Evolutionary conservation across 2,329 filamentous ascomycete species (phyloP).

Genomic region (Trichoderma koningiopsis): DNA sequence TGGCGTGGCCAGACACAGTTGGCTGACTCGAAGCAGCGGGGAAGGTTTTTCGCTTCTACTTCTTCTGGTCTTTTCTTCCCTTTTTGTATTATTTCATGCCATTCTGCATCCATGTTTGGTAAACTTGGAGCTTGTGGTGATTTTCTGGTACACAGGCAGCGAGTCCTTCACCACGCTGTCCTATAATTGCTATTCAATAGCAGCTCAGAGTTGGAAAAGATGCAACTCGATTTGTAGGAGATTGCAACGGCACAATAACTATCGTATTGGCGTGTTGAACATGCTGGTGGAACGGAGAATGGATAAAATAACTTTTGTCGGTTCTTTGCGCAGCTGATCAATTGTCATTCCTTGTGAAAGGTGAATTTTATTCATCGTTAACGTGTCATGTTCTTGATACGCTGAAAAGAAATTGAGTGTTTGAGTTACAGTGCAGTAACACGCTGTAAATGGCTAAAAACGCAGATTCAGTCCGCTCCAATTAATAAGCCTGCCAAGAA

Average conservation of each 20-base stretch:
- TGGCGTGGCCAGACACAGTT: neutral
- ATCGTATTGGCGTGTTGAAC: neutral
- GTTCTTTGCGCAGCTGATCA: neutral
- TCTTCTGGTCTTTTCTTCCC: neutral
- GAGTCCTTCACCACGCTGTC: neutral
- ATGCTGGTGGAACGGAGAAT: neutral
- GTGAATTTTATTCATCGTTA: neutral
- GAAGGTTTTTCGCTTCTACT: neutral
- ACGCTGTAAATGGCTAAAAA: neutral
- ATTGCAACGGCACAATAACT: neutral
- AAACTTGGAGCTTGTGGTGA: conserved; percentile 23
- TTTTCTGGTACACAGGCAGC: conserved; percentile 13
- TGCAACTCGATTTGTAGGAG: neutral
- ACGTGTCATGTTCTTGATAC: neutral
- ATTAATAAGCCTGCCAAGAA: neutral
- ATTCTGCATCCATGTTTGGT: conserved; percentile 12
- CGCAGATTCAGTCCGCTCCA: neutral
- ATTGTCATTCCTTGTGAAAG: neutral
- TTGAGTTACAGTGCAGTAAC: no score
- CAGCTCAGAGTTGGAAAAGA: neutral
- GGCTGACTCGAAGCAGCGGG: neutral
- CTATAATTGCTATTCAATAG: no score
- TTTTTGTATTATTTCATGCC: conserved; percentile 5
- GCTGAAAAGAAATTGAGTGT: neutral
- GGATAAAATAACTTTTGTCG: neutral